Evolutionary conservation across 352 stramenopile species (phyloP).

Genomic region (Phytophthora europaea): DNA sequence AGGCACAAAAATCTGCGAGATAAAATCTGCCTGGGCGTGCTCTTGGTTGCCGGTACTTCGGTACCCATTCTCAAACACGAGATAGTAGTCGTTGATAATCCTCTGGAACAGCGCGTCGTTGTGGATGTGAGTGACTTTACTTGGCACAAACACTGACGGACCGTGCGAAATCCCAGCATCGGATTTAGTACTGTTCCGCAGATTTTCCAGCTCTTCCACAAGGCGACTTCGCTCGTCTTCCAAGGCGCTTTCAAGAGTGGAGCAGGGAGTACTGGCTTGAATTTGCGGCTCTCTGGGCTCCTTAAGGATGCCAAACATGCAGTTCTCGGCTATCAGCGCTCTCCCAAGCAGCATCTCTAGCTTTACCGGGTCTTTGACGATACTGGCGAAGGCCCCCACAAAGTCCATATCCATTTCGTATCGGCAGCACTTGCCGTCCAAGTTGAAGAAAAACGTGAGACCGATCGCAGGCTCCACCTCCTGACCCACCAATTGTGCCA

Average conservation of each 20-base stretch:
- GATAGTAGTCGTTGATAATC: constrained; percentile 16
- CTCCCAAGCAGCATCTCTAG: constrained; percentile 41
- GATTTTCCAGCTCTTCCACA: background rate
- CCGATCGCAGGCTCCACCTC: constrained; percentile 33
- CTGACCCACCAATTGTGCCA: constrained; percentile 49
- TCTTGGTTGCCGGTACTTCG: background rate
- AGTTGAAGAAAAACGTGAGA: constrained; percentile 53
- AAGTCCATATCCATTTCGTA: constrained; percentile 50
- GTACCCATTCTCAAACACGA: constrained; percentile 15
- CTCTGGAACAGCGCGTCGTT: background rate
- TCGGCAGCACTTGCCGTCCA: constrained; percentile 26
- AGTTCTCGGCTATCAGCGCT: constrained; percentile 45
- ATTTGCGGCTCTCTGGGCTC: background rate
- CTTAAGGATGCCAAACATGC: constrained; percentile 24
- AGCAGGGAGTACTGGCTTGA: background rate
- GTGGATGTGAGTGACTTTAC: background rate
- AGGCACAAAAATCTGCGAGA: constrained; percentile 12
- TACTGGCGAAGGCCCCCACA: constrained; percentile 36
- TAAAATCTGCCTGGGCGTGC: background rate
- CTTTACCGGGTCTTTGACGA: constrained; percentile 42
- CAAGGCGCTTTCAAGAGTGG: background rate
- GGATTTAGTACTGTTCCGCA: background rate
- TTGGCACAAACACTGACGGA: background rate
- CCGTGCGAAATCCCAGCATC: background rate
- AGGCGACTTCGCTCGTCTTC: constrained; percentile 9